A percentile compares a stretch with the other conserved stretches of the same genome.
Evolutionary conservation across 169 alveolate genomes (phyloP).

Genomic region (Toxoplasma gondii): DNA sequence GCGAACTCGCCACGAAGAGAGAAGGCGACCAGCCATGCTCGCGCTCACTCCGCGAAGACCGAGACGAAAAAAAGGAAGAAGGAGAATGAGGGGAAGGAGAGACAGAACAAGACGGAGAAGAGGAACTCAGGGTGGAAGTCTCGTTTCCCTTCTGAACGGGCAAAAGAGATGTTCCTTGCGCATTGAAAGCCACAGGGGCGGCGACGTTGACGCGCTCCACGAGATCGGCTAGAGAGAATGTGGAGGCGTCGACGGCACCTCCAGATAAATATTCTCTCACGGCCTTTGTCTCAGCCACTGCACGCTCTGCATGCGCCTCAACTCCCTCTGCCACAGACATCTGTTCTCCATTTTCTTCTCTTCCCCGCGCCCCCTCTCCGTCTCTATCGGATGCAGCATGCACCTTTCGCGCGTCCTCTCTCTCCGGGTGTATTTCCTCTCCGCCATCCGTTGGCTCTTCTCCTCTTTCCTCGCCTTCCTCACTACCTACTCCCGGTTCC

Average conservation of each 20-base stretch:
- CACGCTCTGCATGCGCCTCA: neutral
- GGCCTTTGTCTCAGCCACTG: neutral
- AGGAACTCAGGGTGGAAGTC: neutral
- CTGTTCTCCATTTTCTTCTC: neutral
- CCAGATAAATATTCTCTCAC: neutral
- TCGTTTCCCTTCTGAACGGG: neutral
- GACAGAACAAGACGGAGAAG: neutral
- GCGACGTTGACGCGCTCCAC: neutral
- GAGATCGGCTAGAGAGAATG: too few relatives aligned
- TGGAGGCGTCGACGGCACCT: neutral
- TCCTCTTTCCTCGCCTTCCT: neutral
- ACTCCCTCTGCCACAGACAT: neutral
- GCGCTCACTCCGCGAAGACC: neutral
- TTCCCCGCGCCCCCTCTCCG: neutral
- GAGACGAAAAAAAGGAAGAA: neutral
- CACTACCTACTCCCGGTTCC: neutral
- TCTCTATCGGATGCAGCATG: neutral
- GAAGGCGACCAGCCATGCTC: neutral
- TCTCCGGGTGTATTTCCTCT: neutral
- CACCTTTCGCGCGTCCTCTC: neutral
- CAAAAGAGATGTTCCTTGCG: neutral
- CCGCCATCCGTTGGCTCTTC: neutral
- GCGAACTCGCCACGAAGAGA: neutral
- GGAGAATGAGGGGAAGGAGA: neutral
- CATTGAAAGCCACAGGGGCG: neutral